phyloP scores from a whole-genome alignment of 2,329 filamentous ascomycete genomes.

The Onygenales sp. region DNA sequence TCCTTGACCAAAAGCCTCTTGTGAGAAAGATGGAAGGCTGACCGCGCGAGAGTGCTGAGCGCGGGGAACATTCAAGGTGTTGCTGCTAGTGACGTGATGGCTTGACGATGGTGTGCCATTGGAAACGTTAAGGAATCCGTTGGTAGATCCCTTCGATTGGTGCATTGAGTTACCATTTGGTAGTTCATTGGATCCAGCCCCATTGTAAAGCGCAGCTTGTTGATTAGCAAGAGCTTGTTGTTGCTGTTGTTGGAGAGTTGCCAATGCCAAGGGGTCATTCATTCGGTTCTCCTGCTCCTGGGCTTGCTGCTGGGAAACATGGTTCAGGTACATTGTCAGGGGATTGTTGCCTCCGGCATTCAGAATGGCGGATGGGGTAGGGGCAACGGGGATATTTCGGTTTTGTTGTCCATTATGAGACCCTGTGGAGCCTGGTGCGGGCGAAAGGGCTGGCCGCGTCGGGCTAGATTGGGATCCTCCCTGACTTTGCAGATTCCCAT shows the following conservation, averaged over 20 bases:
- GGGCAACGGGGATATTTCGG: slow-evolving; percentile 47
- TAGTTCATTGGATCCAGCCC: slow-evolving; percentile 57
- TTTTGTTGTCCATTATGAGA: slow-evolving; percentile 46
- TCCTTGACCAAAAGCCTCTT: slow-evolving; percentile 44
- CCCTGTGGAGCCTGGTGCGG: slow-evolving; percentile 45
- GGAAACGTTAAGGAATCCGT: slow-evolving; percentile 46
- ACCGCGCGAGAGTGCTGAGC: slow-evolving; percentile 70
- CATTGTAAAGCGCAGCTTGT: slow-evolving; percentile 72
- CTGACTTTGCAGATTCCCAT: slow-evolving; percentile 46
- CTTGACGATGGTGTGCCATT: slow-evolving; percentile 60
- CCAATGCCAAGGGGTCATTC: slow-evolving; percentile 32
- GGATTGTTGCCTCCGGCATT: slow-evolving; percentile 76
- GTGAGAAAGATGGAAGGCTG: slow-evolving; percentile 67
- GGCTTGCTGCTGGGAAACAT: slow-evolving; percentile 50
- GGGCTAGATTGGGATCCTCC: slow-evolving; percentile 51
- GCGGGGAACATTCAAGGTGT: slow-evolving; percentile 42
- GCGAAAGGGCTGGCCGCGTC: slow-evolving; percentile 44
- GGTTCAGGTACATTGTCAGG: slow-evolving; percentile 84
- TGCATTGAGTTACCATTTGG: slow-evolving; percentile 39
- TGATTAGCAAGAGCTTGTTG: slow-evolving; percentile 57
- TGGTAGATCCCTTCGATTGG: slow-evolving; percentile 55
- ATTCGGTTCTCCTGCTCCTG: slow-evolving; percentile 56
- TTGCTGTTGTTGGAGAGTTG: slow-evolving; percentile 51
- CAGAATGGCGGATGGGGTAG: slow-evolving; percentile 62
- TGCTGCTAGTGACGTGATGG: slow-evolving; percentile 62